Evolutionary conservation across 352 stramenopile species (phyloP).

Genomic region (Globisporangium solare): DNA sequence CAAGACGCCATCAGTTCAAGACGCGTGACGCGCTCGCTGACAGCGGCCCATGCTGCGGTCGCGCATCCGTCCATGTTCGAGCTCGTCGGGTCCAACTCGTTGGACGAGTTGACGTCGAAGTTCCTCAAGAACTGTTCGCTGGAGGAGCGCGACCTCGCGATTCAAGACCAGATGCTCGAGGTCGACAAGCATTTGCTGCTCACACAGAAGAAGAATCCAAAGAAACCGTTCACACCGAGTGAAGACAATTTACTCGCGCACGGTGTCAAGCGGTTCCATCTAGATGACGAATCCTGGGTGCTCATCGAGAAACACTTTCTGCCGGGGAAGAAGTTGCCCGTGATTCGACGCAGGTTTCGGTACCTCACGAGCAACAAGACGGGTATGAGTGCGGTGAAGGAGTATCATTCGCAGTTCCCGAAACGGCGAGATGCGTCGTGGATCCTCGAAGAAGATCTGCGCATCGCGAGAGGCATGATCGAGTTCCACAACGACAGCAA

Average conservation of each 20-base stretch:
- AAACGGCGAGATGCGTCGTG: conserved; percentile 39
- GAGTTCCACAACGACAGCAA: conserved; percentile 61
- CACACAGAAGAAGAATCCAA: conserved; percentile 35
- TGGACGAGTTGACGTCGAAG: conserved; percentile 42
- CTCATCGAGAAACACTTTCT: conserved; percentile 65
- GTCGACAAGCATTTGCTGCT: conserved; percentile 67
- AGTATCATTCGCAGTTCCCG: conserved; percentile 38
- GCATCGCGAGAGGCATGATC: conserved; percentile 62
- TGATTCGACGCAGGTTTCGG: conserved; percentile 60
- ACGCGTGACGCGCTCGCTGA: conserved; percentile 76
- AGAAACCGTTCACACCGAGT: conserved; percentile 44
- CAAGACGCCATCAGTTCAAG: conserved; percentile 23
- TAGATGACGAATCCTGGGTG: conserved; percentile 43
- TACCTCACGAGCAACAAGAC: conserved; percentile 66
- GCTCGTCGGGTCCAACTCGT: conserved; percentile 56
- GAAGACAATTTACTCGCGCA: conserved; percentile 71
- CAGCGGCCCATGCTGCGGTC: conserved; percentile 69
- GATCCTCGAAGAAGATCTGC: conserved; percentile 79
- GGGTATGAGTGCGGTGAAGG: conserved; percentile 54
- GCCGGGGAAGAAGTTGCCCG: conserved; percentile 40
- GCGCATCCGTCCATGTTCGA: conserved; percentile 86
- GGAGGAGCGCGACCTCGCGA: conserved; percentile 38
- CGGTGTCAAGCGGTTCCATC: conserved; percentile 59
- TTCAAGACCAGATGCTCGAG: conserved; percentile 63
- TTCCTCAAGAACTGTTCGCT: conserved; percentile 46